Evolutionary conservation across 495 filamentous ascomycete species (phyloP), one percentile per base, ranked within the genome.

Genomic region (Neurospora sp.): DNA sequence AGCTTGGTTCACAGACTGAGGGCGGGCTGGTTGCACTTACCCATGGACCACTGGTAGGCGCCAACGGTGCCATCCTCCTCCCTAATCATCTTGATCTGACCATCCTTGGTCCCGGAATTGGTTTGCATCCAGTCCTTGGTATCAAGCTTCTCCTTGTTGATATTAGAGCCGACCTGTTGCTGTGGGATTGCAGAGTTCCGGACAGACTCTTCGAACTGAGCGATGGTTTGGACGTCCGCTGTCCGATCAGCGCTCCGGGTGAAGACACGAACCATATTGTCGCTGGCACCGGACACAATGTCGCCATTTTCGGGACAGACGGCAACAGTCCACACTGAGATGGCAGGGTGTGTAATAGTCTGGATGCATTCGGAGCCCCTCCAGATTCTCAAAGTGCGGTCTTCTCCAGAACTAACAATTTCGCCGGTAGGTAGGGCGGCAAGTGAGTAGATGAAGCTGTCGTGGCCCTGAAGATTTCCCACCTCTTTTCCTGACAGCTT

Each of bases 301-400:
- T 99, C 96, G 54, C 96, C 95, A 72, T 88, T 97, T 70, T 91
- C 90, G 7, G 84, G 69, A 77, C 92, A 96, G 31, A 87, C 92
- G 5, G 94, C 92, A 54, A 99, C 93, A 48, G 88, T 84, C 96
- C 96, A 99, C 1, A 99, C 94, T 0, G 94, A 97, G 44, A 98
- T 97, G 14, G 96, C 96, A 42, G 96, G 96, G 79, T 97, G 96
- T 5, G 94, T 97, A 73, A 99, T 98, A 12, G 94, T 97, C 82
- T 99, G 96, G 71, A 97, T 83, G 78, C 94, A 98, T 69, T 94
- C 85, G 20, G 82, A 88, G 44, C 90, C 90, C 74, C 88, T 89
- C 96, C 96, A 99, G 77, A 99, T 86, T 70, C 93, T 86, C 20
- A 95, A 88, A 10, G 96, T 97, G 69, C 96, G 90, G 82, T 99